Evolutionary conservation across 495 filamentous ascomycete species (phyloP).

Genomic region (Penicillium bovifimosum): DNA sequence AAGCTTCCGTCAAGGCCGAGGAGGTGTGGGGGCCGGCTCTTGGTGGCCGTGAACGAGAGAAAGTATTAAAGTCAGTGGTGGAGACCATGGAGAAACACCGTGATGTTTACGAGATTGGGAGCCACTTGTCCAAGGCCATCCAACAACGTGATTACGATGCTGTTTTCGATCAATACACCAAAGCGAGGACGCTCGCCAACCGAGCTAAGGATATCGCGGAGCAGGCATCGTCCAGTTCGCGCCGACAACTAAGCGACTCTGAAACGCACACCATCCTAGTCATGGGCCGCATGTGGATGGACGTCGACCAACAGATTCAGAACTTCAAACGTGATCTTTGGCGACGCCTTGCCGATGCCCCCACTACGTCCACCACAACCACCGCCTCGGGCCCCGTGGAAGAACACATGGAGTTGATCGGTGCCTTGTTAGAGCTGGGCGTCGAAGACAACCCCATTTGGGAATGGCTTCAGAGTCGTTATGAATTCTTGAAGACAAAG

Average conservation of each 20-base stretch:
- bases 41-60: constrained; percentile 87
- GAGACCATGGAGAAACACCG: constrained; percentile 69
- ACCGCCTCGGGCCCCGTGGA: constrained; percentile 51
- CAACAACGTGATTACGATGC: constrained; percentile 84
- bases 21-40: constrained; percentile 95
- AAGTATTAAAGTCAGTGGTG: constrained; percentile 69
- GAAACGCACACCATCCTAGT: constrained; percentile 80
- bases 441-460: constrained; percentile 94
- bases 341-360: constrained; percentile 63
- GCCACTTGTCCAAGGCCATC: constrained; percentile 74
- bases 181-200: constrained; percentile 68
- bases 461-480: constrained; percentile 86
- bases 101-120: constrained; percentile 72
- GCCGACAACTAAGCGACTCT: constrained; percentile 54
- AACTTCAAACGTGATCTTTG: constrained; percentile 84
- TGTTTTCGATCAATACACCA: constrained; percentile 78
- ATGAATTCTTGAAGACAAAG: constrained; percentile 80
- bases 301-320: constrained; percentile 78
- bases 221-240: constrained; percentile 40
- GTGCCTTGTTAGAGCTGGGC: constrained; percentile 80
- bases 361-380: constrained; percentile 39
- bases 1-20: constrained; percentile 88
- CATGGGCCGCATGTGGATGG: constrained; percentile 90
- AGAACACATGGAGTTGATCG: constrained; percentile 84
- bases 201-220: constrained; percentile 61